These are phyloP conservation scores for Ascoidea rubescens DNA, from an alignment of 805 yeast genomes.

Conservation along the genomic window DNA sequence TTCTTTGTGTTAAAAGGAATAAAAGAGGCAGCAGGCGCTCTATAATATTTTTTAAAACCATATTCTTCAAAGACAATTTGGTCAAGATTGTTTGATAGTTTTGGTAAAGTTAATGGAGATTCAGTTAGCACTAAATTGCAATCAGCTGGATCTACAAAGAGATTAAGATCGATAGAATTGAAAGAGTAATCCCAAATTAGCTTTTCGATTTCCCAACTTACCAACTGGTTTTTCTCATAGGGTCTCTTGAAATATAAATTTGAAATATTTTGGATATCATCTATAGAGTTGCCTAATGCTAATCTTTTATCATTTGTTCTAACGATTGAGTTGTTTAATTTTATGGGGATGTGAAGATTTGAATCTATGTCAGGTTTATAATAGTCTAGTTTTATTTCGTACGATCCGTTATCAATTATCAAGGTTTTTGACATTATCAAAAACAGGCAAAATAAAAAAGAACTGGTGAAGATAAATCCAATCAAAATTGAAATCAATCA, in stretches of 20 bases:
- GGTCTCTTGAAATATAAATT: constrained; percentile 71
- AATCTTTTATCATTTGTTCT: constrained; percentile 63
- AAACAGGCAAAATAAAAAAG: too few relatives aligned
- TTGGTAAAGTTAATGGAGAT: constrained; percentile 70
- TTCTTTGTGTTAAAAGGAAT: constrained; percentile 42
- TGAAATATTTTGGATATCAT: constrained; percentile 55
- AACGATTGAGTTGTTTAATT: constrained; percentile 56
- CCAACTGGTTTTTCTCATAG: constrained; percentile 74
- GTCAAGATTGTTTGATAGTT: constrained; percentile 71
- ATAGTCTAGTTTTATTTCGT: constrained; percentile 56
- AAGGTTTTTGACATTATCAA: constrained; percentile 20
- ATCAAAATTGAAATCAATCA: too few relatives aligned
- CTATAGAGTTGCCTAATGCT: constrained; percentile 58
- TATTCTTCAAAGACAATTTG: constrained; percentile 92
- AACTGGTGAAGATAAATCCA: too few relatives aligned
- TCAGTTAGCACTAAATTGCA: constrained; percentile 63
- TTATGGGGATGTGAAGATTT: constrained; percentile 23
- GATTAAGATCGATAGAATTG: constrained; percentile 25
- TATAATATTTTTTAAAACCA: constrained; percentile 56
- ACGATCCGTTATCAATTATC: constrained; percentile 84
- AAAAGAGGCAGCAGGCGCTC: constrained; percentile 48
- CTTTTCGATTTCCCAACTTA: constrained; percentile 84
- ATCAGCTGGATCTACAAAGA: constrained; percentile 27
- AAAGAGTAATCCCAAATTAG: constrained; percentile 82
- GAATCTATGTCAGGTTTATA: constrained; percentile 12